phyloP scores from a whole-genome alignment of 2,329 filamentous ascomycete genomes.

The Fusarium sp. region DNA sequence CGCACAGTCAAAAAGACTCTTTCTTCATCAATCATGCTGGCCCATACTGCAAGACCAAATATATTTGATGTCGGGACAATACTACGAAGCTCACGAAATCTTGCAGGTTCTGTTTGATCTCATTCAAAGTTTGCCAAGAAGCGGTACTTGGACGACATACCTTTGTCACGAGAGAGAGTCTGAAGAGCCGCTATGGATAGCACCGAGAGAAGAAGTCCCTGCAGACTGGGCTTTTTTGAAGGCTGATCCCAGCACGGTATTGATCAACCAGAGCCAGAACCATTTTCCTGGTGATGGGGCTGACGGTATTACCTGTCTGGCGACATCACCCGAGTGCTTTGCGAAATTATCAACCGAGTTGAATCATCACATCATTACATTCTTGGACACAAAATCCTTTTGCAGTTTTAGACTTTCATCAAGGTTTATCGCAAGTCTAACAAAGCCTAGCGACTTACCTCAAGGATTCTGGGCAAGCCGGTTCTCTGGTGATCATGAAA shows the following conservation, averaged over 20 bases:
- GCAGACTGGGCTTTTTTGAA: neutral
- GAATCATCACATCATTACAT: neutral
- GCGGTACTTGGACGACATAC: neutral
- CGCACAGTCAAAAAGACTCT: neutral
- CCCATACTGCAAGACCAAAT: neutral
- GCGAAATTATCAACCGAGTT: neutral
- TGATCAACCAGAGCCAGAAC: neutral
- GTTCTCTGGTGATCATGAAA: conserved; percentile 2
- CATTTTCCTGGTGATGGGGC: neutral
- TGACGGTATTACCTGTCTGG: fast-evolving
- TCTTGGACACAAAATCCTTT: neutral
- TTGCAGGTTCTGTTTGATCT: neutral
- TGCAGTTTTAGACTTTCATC: conserved; percentile 19
- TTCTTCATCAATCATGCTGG: neutral
- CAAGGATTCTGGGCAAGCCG: conserved; percentile 29
- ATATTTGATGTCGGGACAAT: neutral
- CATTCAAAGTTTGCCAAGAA: neutral
- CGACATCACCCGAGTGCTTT: neutral
- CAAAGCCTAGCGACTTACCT: neutral
- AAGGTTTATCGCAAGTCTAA: neutral
- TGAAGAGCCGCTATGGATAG: fast-evolving
- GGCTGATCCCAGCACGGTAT: neutral
- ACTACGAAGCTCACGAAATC: neutral
- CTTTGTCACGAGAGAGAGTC: neutral
- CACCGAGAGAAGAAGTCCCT: neutral